Base-by-base conservation (phyloP, 2,329 filamentous ascomycete species). In the Cladorrhinum sp. region DNA sequence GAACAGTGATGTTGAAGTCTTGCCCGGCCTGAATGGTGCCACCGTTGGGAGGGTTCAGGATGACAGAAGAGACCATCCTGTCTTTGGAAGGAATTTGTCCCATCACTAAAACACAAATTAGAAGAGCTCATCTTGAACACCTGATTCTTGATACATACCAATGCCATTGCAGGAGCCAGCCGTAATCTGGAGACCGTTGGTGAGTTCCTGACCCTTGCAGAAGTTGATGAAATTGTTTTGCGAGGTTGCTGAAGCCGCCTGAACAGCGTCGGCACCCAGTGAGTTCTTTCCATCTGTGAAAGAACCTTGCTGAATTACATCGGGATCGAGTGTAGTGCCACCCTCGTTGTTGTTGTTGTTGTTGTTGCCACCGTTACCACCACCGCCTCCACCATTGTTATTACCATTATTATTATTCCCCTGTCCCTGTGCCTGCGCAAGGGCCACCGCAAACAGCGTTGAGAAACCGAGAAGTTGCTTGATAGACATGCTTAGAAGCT, bases 121-220 rank as follows among this genome's bases (percentile, higher is more conserved):
- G 53, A 51, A 24, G 2, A 46, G 24, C 21, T 18, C 51, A 1
- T 14, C 23, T 14, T 33, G n/a, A 10, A 28, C 9, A 28, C 9
- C 4, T 28, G 10, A 16, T 21, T 18, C 16, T 54, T 36, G 33
- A 18, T 36, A 76, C 81, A 73, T 76, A 81, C 81, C 75, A 66
- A 86, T 80, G 70, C 82, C 82, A 71, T 88, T 88, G 73, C 86
- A 88, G 21, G 85, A 88, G 18, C 86, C 86, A 1, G 65, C 72
- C 46, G 76, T 76, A 56, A 81, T 76, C 71, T 88, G 86, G 26
- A 80, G 73, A 68, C 86, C 86, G 68, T 89, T 85, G 64, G 86
- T 88, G 53, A 86, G 70, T 0, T 76, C 80, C 71, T 80, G 67
- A 51, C 80, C 82, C 3, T 72, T 62, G 69, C 84, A 86, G 71